Conservation (phyloP, 2,329 filamentous ascomycete genomes). For the Ascochyta viciae-villosae region DNA sequence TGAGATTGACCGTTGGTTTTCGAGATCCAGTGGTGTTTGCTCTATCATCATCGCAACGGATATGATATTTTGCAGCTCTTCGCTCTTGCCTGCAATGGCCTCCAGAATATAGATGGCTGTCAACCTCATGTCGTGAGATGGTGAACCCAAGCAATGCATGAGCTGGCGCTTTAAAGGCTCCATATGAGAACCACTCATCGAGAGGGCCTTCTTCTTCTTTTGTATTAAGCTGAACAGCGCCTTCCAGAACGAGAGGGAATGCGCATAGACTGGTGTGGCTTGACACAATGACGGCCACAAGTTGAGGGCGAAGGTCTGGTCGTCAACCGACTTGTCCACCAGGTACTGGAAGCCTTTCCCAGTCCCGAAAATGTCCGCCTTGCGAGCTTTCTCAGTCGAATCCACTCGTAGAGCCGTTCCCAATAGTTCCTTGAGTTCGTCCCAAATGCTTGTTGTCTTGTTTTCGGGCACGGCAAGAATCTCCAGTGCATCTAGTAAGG, state of each 20-base stretch:
- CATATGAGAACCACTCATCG: constrained; percentile 62
- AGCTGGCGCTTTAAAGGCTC: constrained; percentile 70
- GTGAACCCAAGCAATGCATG: constrained; percentile 74
- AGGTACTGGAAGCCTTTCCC: constrained; percentile 79
- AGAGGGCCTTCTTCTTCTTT: constrained; percentile 63
- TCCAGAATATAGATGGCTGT: constrained; percentile 76
- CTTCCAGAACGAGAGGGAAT: constrained; percentile 50
- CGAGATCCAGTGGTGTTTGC: constrained; percentile 76
- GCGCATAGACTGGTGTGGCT: constrained; percentile 70
- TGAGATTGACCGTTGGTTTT: constrained; percentile 77
- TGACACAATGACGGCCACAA: constrained; percentile 72
- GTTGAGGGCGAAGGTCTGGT: constrained; percentile 58
- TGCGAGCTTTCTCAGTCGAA: constrained; percentile 1
- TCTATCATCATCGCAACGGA: constrained; percentile 79
- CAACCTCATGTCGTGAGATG: constrained; percentile 76
- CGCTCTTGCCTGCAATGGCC: constrained; percentile 59
- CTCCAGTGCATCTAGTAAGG: constrained; percentile 35
- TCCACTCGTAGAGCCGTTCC: constrained; percentile 21
- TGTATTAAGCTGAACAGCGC: constrained; percentile 63
- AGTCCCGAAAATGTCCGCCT: constrained; percentile 66
- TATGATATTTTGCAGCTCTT: constrained; percentile 61
- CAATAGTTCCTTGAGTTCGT: constrained; percentile 32
- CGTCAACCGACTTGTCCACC: constrained; percentile 61
- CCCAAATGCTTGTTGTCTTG: constrained; percentile 27
- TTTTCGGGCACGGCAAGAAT: constrained; percentile 31